These are phyloP conservation scores for Euphorbia peplus DNA, from an alignment of 345 rosid species.

Conservation along the genomic window DNA sequence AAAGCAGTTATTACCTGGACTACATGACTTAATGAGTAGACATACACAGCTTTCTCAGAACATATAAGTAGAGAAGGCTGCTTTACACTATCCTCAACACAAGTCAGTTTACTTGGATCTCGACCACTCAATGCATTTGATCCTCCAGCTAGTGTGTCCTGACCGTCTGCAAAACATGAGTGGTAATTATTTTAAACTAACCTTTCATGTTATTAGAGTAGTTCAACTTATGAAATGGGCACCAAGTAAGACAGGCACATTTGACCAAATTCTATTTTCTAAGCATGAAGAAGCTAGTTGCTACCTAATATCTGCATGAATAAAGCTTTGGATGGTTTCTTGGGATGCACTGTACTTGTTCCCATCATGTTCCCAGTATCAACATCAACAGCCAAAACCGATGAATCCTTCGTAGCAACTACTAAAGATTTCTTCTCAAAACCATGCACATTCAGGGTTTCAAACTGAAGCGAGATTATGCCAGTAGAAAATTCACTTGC, in stretches of 20 bases:
- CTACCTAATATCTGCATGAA: conserved; percentile 75
- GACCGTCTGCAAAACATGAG: conserved; percentile 44
- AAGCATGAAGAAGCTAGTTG: conserved; percentile 10
- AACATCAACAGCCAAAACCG: conserved; percentile 64
- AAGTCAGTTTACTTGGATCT: conserved; percentile 33
- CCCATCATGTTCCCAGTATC: conserved; percentile 69
- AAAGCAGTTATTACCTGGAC: conserved; percentile 51
- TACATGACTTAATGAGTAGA: conserved; percentile 63
- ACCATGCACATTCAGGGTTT: conserved; percentile 60
- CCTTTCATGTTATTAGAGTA: neutral
- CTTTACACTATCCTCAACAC: conserved; percentile 45
- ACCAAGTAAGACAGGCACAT: neutral
- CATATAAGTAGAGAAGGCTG: conserved; percentile 61
- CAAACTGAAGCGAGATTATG: conserved; percentile 61
- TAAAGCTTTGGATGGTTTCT: conserved; percentile 77
- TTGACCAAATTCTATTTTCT: neutral
- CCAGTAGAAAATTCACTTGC: conserved; percentile 64
- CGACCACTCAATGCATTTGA: conserved; percentile 24
- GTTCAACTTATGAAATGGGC: neutral
- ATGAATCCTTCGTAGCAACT: conserved; percentile 78
- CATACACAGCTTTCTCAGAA: conserved; percentile 80
- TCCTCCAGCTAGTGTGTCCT: conserved; percentile 35
- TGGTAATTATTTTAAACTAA: conserved; percentile 6
- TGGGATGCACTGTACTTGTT: conserved; percentile 57
- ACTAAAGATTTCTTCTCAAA: conserved; percentile 77